Evolutionary conservation across 257 asterid genomes (phyloP), one percentile per base, ranked within the genome.

Genomic region (Parsonsia alboflavescens): DNA sequence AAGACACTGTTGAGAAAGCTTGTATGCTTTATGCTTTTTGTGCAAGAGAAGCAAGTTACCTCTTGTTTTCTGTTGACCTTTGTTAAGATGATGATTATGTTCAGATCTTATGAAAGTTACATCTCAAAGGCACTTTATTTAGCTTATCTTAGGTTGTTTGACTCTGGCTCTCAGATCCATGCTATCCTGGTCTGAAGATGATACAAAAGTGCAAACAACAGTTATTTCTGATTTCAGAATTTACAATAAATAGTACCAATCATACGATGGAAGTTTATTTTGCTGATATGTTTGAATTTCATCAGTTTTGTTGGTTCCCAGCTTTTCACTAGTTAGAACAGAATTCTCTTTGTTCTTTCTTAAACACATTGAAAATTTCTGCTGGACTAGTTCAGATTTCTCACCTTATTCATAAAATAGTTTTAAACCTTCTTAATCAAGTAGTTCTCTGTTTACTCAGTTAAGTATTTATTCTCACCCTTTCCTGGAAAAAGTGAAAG

Each of bases 401-500:
- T 30, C 36, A 12, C 39, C 56, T 73, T 24, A 58, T n/a, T 72
- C 33, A 52, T 17, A 30, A 49, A 26, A 49, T 21, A 8, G 52
- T 46, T 44, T 42, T 42, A 7, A 2, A 42, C 46, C 46, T 42
- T 7, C 7, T 42, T 42, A 42, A 41, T 9, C 22, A 49, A 26
- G 28, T 21, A 8, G 52, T 46, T 44, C 59, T 13, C 39, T 19
- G 13, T 50, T 54, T 45, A 41, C 48, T 44, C 62, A 30, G 24
- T 70, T 76, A 24, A 76, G 24, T 21, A 0, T 4, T 48, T 42
- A 5, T 17, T 28, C 10, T 70, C 49, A 33, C 39, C 17, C n/a
- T 19, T 26, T 41, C 44, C 21, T 41, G 16, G 48, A 61, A 67
- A n/a, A 52, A 48, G 50, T 70, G 63, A 66, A 78, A 54, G 82